Evolutionary conservation across 805 yeast genomes (phyloP).

Genomic region (Candida oleophila): DNA sequence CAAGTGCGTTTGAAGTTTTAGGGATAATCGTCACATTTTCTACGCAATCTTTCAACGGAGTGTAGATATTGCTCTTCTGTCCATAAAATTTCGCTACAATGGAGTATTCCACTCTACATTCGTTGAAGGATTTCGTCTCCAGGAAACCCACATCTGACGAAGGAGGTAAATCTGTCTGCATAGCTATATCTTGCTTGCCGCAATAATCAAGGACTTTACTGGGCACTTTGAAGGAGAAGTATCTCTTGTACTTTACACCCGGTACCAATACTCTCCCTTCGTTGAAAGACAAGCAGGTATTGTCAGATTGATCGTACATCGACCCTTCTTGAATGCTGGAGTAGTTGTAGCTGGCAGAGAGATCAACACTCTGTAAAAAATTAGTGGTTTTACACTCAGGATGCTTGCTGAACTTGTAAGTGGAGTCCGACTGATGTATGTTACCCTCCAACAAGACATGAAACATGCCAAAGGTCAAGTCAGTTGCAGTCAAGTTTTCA

Average conservation of each 20-base stretch:
- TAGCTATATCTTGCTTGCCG: conserved; percentile 17
- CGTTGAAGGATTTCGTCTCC: not conserved
- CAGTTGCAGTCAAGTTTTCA: conserved; percentile 34
- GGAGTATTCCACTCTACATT: not conserved
- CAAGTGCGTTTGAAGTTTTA: not conserved
- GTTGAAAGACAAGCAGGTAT: not conserved
- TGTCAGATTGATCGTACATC: not conserved
- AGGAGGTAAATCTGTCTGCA: conserved; percentile 37
- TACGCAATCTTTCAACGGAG: not conserved
- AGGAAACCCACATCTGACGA: conserved; percentile 8
- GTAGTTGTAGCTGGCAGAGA: conserved; percentile 1
- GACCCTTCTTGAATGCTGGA: not conserved
- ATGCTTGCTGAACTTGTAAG: not conserved
- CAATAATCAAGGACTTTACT: conserved; percentile 8
- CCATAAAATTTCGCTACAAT: conserved; percentile 4
- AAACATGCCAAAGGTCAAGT: conserved; percentile 55
- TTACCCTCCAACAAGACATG: conserved; percentile 49
- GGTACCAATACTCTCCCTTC: not conserved
- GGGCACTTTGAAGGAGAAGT: conserved; percentile 11
- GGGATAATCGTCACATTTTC: conserved; percentile 1
- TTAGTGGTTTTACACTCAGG: not conserved
- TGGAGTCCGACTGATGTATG: conserved; percentile 8
- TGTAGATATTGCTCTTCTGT: not conserved
- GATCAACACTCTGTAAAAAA: conserved; percentile 2
- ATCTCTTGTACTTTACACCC: conserved; percentile 7